phyloP scores from a whole-genome alignment of 495 filamentous ascomycete species.

The Pseudotulostoma volvatum region DNA sequence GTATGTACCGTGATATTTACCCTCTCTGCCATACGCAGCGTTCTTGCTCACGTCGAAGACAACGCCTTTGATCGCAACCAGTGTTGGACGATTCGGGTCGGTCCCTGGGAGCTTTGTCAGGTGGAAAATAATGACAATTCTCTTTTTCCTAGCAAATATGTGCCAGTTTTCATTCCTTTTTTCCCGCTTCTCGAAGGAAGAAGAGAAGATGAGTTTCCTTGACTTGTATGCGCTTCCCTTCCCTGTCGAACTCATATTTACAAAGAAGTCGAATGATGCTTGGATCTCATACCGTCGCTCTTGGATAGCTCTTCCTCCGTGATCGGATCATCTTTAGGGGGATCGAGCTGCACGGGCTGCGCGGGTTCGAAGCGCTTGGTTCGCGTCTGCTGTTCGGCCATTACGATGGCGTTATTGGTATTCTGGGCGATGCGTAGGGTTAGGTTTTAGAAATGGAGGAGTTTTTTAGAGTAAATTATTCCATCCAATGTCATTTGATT shows the following conservation, averaged over 20 bases:
- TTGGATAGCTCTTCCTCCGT: slow-evolving; percentile 54
- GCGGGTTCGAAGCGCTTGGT: slow-evolving; percentile 81
- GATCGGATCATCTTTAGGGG: slow-evolving; percentile 80
- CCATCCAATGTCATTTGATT: too few relatives aligned
- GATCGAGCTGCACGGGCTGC: slow-evolving; percentile 58
- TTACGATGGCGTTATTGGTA: too few relatives aligned
- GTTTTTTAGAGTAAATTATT: too few relatives aligned
- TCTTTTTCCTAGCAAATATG: too few relatives aligned
- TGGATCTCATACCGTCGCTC: slow-evolving; percentile 51
- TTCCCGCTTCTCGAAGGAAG: neutral
- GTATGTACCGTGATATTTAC: slow-evolving; percentile 63
- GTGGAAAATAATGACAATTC: neutral
- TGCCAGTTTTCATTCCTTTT: too few relatives aligned
- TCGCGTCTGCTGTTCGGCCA: too few relatives aligned
- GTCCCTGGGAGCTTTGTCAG: slow-evolving; percentile 22
- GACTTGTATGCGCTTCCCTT: too few relatives aligned
- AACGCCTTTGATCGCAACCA: slow-evolving; percentile 90
- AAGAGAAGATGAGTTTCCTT: neutral
- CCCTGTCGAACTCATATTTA: too few relatives aligned
- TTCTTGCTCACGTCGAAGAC: slow-evolving; percentile 91
- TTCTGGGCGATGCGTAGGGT: too few relatives aligned
- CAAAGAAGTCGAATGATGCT: neutral
- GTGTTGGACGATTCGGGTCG: slow-evolving; percentile 53
- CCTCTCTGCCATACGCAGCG: slow-evolving; percentile 64
- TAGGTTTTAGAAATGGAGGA: too few relatives aligned